Evolutionary conservation across 441 rosid genomes (phyloP), one percentile per base, ranked within the genome.

Genomic region (Arabidopsis hybrid): DNA sequence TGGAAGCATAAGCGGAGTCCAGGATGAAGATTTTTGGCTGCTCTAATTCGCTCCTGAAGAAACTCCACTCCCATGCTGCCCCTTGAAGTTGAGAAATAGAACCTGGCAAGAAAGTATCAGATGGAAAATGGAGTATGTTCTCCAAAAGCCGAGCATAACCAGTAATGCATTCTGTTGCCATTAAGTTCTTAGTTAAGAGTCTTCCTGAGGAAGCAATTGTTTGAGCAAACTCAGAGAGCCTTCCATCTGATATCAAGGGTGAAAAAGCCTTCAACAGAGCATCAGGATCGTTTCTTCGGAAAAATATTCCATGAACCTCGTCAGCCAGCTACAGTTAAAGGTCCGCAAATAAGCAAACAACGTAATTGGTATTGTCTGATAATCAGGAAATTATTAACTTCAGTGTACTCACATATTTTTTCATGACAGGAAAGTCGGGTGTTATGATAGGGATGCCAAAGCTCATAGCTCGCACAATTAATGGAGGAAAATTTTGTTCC

Each of bases 391-490:
- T 47, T 43, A 78, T 67, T 36, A 71, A 69, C 51, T 74, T 61
- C 43, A 51, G 56, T 18, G 70, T 62, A 82, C 96, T 71, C 75
- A 90, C 99, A 74, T 90, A 89, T 89, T 88, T 87, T 84, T 81
- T 92, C 46, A 96, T 80, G 67, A 88, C 73, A 58, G 96, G 92
- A 80, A 84, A 82, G 78, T 96, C 96, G 53, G 98, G 98, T 57
- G 86, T 80, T 67, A 91, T 75, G 76, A 93, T 78, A 46, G 92
- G 97, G 67, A 90, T 82, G 67, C 91, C 92, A 78, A 91, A 88
- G 58, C 91, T 91, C 99, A 96, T 90, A 73, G 98, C 95, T 79
- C 97, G 91, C 74, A 89, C 80, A 76, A 96, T 77, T 64, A 96
- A 65, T 56, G 97, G 82, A 68, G 98, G 95, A 66, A 96, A 96